Percentiles rank a stretch among this genome's conserved stretches.
phyloP scores from a whole-genome alignment of 139 green algal species.

The Penium margaritaceum region DNA sequence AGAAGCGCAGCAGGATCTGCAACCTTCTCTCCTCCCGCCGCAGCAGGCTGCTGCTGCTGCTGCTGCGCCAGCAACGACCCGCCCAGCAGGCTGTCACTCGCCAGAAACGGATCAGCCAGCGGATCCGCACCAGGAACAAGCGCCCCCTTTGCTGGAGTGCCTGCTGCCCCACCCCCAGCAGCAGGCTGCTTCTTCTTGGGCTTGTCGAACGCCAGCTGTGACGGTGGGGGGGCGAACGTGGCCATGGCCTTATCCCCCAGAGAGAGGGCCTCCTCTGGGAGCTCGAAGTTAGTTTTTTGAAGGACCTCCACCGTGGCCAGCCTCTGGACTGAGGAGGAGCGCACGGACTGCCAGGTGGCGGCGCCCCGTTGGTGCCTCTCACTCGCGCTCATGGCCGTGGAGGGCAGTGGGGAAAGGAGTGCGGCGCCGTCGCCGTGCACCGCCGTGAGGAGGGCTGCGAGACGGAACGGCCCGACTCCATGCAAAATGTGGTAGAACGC shows the following conservation, averaged over 20 bases:
- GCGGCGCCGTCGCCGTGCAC: not conserved
- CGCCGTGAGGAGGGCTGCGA: not conserved
- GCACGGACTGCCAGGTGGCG: conserved; percentile 1
- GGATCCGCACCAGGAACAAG: too few relatives aligned
- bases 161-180: too few relatives aligned
- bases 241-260: conserved; percentile 29
- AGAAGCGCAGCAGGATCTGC: not conserved
- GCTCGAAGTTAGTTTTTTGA: conserved; percentile 21
- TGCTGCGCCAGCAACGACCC: not conserved
- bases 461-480: conserved; percentile 1
- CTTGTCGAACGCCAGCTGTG: conserved; percentile 21
- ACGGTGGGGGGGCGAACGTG: conserved; percentile 15
- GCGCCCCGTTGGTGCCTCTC: conserved; percentile 20
- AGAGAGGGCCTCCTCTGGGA: conserved; percentile 21
- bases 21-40: not conserved
- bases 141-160: too few relatives aligned
- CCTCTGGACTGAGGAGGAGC: conserved; percentile 2
- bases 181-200: not conserved
- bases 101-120: conserved; percentile 16
- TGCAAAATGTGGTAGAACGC: conserved; percentile 17
- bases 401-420: conserved; percentile 1
- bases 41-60: not conserved
- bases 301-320: conserved; percentile 24
- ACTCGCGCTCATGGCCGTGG: not conserved
- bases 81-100: conserved; percentile 11